Evolutionary conservation across 257 asterid genomes (phyloP).

Genomic region (Solanum habrochaites): DNA sequence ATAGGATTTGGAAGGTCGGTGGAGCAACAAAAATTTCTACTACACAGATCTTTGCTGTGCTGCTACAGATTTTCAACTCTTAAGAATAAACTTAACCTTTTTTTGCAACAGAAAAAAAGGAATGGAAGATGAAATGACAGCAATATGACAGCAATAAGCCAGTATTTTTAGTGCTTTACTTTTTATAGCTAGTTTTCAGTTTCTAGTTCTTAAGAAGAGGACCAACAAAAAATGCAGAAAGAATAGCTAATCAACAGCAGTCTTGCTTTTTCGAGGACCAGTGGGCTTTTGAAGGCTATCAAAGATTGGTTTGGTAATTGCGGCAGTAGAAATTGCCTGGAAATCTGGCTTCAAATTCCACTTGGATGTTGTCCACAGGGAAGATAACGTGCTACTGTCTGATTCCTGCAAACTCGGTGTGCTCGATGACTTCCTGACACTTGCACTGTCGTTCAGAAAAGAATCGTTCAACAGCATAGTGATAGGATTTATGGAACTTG

Average conservation of each 20-base stretch:
- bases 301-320: slow-evolving; percentile 62
- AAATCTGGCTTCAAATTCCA: slow-evolving; percentile 79
- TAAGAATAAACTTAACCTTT: background rate
- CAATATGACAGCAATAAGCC: background rate
- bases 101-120: background rate
- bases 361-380: slow-evolving; percentile 58
- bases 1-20: background rate
- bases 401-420: slow-evolving; percentile 64
- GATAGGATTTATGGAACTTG: slow-evolving; percentile 24
- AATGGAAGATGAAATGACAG: background rate
- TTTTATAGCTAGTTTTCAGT: background rate
- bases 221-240: background rate
- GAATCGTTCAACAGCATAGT: slow-evolving; percentile 40
- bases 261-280: slow-evolving; percentile 40
- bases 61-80: background rate
- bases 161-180: background rate
- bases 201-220: background rate
- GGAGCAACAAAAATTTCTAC: background rate
- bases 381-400: slow-evolving; percentile 38
- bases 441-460: slow-evolving; percentile 22
- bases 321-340: slow-evolving; percentile 54
- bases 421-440: slow-evolving; percentile 65
- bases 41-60: background rate
- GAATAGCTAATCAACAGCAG: slow-evolving; percentile 59
- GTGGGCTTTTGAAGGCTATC: slow-evolving; percentile 64